These are phyloP conservation scores for Asterophora lycoperdoides DNA, from an alignment of 768 basidiomycete genomes.

Conservation along the genomic window DNA sequence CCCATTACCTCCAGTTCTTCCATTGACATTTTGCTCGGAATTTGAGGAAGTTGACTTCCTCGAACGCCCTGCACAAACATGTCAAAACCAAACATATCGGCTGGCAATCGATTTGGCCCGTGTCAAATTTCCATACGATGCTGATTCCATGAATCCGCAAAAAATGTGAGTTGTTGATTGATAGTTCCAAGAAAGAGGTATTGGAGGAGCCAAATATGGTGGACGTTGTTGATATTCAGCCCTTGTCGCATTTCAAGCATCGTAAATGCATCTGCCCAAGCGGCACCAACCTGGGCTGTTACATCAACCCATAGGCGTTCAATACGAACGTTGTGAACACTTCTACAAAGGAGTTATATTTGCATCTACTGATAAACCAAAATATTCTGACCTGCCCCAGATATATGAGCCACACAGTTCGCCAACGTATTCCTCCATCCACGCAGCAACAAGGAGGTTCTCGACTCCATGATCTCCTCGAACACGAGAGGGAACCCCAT, in stretches of 20 bases:
- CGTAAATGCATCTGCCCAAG: slow-evolving; percentile 30
- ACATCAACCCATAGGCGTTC: slow-evolving; percentile 37
- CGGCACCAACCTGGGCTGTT: slow-evolving; percentile 23
- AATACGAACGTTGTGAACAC: slow-evolving; percentile 36
- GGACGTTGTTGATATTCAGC: slow-evolving; percentile 22
- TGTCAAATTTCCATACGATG: slow-evolving; percentile 25
- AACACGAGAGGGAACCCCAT: slow-evolving; percentile 29
- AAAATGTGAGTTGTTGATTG: slow-evolving; percentile 15
- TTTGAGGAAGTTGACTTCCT: background rate
- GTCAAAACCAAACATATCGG: slow-evolving; percentile 30
- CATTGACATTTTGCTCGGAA: slow-evolving; percentile 6
- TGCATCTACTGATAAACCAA: background rate
- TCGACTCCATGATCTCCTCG: slow-evolving; percentile 38
- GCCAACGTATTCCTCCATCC: slow-evolving; percentile 23
- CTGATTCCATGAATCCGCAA: slow-evolving; percentile 30
- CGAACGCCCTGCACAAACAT: slow-evolving; percentile 24
- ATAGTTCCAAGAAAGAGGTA: slow-evolving; percentile 29
- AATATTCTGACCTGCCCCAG: slow-evolving; percentile 21
- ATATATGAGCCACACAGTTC: slow-evolving; percentile 29
- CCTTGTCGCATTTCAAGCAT: slow-evolving; percentile 27
- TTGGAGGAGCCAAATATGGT: slow-evolving; percentile 37
- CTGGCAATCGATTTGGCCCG: slow-evolving; percentile 21
- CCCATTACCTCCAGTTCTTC: slow-evolving; percentile 22
- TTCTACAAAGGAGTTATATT: slow-evolving; percentile 17
- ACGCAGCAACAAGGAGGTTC: slow-evolving; percentile 33